phyloP scores from a whole-genome alignment of 805 yeast species.

The Scheffersomyces amazonensis region DNA sequence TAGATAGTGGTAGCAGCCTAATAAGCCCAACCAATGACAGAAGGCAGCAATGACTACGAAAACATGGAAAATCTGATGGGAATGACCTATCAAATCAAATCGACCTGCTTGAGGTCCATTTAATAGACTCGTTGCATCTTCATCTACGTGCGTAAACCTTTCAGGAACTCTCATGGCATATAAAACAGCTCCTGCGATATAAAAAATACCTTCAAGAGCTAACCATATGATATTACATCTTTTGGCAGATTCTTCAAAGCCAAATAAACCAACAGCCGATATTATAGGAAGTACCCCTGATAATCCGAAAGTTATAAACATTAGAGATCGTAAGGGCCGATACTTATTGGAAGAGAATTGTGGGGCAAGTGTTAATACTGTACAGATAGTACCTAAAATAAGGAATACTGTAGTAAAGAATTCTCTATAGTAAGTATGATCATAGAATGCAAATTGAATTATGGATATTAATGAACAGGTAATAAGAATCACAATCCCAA shows the following conservation, averaged over 20 bases:
- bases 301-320: constrained; percentile 80
- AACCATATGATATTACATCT: constrained; percentile 64
- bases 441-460: constrained; percentile 42
- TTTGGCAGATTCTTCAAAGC: constrained; percentile 43
- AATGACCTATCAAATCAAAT: constrained; percentile 72
- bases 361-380: constrained; percentile 59
- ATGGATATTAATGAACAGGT: constrained; percentile 56
- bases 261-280: constrained; percentile 49
- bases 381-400: constrained; percentile 58
- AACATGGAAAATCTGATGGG: constrained; percentile 83
- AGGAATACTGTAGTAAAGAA: constrained; percentile 47
- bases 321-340: constrained; percentile 72
- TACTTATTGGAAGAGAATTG: constrained; percentile 67
- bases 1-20: constrained; percentile 51
- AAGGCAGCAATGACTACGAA: constrained; percentile 74
- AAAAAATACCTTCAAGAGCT: constrained; percentile 66
- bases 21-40: constrained; percentile 67
- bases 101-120: constrained; percentile 16
- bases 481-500: constrained; percentile 70
- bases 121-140: constrained; percentile 12
- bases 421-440: constrained; percentile 31
- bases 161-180: constrained; percentile 84
- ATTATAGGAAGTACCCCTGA: constrained; percentile 72
- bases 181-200: constrained; percentile 74
- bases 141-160: constrained; percentile 35